Base-by-base conservation (phyloP, 257 asterid genomes). In the Petunia axillaris region DNA sequence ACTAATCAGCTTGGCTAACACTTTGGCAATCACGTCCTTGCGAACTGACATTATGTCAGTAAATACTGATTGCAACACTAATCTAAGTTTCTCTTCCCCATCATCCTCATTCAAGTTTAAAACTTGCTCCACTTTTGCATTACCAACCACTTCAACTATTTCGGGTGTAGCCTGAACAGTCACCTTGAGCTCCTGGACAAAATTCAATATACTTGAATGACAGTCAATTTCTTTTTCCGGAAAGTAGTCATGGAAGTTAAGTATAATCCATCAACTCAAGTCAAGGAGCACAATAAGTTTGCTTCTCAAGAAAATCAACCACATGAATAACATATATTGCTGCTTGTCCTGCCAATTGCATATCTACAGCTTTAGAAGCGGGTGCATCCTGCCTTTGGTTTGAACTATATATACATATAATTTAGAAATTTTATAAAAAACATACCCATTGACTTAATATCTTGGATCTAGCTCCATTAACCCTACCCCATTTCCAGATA, bases 71-170 rank as follows among this genome's bases (percentile, higher is more conserved):
- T 75, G 87, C 80, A 96, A 83, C 83, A 86, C 85, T 77, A 87
- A 90, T 88, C 88, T 94, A 84, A 87, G 37, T 85, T 87, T 86
- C 68, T 79, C 85, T 80, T 77, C 94, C 78, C 86, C 93, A 64
- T 91, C 95, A 9, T 85, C 80, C 55, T 87, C 89, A 46, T 55
- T 74, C 39, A 84, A 54, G 60, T 36, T 65, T 40, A 91, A 82
- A 7, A 94, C 88, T 78, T 85, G 86, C 67, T 90, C 91, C 11
- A 80, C 86, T 75, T 81, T 81, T 58, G 89, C 85, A 80, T 78
- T 83, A 57, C 97, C 96, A 79, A 93, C 90, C 84, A 93, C 93
- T 87, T 94, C 95, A 48, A 83, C 83, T 81, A 96, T 91, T 97
- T 96, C 99, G 4, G 99, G 99, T 68, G 94, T 97, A 79, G 78